Conservation (phyloP, 2,329 filamentous ascomycete genomes). For the Chrysoporthe deuterocubensis region DNA sequence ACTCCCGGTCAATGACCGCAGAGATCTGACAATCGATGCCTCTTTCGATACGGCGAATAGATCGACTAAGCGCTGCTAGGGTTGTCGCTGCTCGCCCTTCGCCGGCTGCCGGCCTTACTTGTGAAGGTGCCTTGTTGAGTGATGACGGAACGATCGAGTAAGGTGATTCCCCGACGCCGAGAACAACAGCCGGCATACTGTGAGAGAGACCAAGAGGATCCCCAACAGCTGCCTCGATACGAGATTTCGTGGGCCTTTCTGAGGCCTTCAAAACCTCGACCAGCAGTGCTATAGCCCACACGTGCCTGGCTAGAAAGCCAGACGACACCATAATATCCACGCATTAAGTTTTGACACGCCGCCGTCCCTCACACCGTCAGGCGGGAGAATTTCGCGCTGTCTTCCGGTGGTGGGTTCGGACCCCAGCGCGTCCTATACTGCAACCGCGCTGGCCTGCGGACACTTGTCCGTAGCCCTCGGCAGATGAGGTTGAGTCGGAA, state of each 20-base stretch:
- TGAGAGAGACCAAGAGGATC: too few species aligned
- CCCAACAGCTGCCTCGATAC: too few species aligned
- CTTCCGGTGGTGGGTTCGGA: background rate
- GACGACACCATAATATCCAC: too few species aligned
- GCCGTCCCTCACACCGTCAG: background rate
- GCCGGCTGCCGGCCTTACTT: background rate
- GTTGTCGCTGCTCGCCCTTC: background rate
- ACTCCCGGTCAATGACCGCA: background rate
- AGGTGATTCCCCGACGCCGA: too few species aligned
- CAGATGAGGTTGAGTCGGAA: slow-evolving; percentile 9
- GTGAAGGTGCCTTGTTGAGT: background rate
- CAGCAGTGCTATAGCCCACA: too few species aligned
- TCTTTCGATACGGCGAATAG: background rate
- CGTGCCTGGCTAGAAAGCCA: too few species aligned
- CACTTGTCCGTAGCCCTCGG: slow-evolving; percentile 25
- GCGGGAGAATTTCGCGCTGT: background rate
- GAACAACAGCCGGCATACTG: too few species aligned
- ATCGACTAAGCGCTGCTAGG: background rate
- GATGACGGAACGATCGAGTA: too few species aligned
- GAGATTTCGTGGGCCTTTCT: too few species aligned
- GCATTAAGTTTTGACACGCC: background rate
- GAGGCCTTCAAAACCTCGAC: too few species aligned
- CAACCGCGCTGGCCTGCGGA: slow-evolving; percentile 11
- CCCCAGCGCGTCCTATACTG: background rate
- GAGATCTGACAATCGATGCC: background rate